These are phyloP conservation scores for Omphalotus guepiniiformis DNA, from an alignment of 768 basidiomycete genomes.

Conservation along the genomic window DNA sequence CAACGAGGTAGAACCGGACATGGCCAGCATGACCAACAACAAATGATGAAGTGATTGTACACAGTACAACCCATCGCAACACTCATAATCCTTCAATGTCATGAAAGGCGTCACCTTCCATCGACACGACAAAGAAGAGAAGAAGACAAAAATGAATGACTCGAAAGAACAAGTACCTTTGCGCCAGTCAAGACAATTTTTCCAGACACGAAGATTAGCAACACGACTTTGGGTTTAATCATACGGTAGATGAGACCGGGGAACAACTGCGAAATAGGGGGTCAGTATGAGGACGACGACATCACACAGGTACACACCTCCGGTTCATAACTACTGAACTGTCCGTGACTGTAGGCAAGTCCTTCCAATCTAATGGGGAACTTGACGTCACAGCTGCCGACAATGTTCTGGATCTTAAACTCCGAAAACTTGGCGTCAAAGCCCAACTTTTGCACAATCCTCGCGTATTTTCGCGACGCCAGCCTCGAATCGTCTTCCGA, in stretches of 20 bases:
- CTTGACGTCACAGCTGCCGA: slow-evolving; percentile 96
- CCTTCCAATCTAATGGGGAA: slow-evolving; percentile 98
- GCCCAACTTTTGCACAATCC: slow-evolving; percentile 98
- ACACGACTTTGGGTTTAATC: slow-evolving; percentile 99
- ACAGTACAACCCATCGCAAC: slow-evolving; percentile 1
- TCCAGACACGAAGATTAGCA: slow-evolving; percentile 97
- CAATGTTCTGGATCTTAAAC: slow-evolving; percentile 99
- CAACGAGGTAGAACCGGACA: not conserved
- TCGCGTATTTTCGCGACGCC: slow-evolving; percentile 97
- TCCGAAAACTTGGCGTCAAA: slow-evolving; percentile 99
- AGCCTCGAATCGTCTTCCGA: slow-evolving; percentile 96
- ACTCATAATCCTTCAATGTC: not conserved
- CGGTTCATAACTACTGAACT: slow-evolving; percentile 96
- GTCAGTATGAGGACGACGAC: slow-evolving; percentile 6
- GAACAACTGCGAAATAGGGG: slow-evolving; percentile 68
- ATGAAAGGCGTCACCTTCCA: slow-evolving; percentile 2
- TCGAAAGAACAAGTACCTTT: slow-evolving; percentile 61
- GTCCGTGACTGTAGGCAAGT: slow-evolving; percentile 94
- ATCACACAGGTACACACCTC: slow-evolving; percentile 56
- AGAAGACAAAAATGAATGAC: slow-evolving; percentile 13
- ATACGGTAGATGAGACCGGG: slow-evolving; percentile 99
- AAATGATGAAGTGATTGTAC: slow-evolving; percentile 29
- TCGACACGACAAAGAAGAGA: slow-evolving; percentile 13
- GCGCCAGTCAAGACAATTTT: slow-evolving; percentile 99
- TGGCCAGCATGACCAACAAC: slow-evolving; percentile 29